Evolutionary conservation across 495 filamentous ascomycete genomes (phyloP).

Genomic region (Cercophora sp.): DNA sequence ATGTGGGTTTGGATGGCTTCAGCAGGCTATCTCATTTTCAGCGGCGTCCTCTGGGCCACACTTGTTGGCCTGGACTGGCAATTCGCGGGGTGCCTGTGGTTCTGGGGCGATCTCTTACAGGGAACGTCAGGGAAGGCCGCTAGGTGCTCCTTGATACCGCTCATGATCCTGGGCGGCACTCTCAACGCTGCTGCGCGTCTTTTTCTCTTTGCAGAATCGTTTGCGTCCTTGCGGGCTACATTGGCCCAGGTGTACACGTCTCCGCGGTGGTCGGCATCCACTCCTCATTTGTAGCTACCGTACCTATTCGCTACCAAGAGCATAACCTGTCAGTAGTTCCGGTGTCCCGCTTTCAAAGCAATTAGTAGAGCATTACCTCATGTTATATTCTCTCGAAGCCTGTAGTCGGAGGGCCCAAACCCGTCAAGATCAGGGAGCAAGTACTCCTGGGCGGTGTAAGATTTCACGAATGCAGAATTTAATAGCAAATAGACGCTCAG

Average conservation of each 20-base stretch:
- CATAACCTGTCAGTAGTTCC: no score
- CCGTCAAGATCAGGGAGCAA: no score
- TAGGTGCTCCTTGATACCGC: neutral
- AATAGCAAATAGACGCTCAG: no score
- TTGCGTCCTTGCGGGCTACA: slow-evolving; percentile 2
- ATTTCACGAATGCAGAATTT: no score
- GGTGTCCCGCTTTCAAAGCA: no score
- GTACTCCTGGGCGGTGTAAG: no score
- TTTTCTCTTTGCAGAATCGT: slow-evolving; percentile 2
- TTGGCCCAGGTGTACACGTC: slow-evolving; percentile 2
- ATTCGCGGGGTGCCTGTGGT: neutral
- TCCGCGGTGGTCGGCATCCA: slow-evolving; percentile 3
- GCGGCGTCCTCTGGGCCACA: slow-evolving; percentile 3
- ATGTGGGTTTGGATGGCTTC: neutral
- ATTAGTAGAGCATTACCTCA: no score
- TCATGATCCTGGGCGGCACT: slow-evolving; percentile 4
- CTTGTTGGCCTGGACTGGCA: slow-evolving; percentile 1
- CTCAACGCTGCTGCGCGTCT: slow-evolving; percentile 4
- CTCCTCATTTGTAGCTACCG: neutral
- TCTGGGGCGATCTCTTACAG: neutral
- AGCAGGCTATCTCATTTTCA: slow-evolving; percentile 2
- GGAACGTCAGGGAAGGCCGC: neutral
- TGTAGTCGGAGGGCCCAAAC: no score
- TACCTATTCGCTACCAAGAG: no score
- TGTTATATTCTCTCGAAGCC: no score